Percentiles rank a stretch among this genome's conserved stretches.
Conservation (phyloP, 208 protist species). For the Leishmania amazonensis region DNA sequence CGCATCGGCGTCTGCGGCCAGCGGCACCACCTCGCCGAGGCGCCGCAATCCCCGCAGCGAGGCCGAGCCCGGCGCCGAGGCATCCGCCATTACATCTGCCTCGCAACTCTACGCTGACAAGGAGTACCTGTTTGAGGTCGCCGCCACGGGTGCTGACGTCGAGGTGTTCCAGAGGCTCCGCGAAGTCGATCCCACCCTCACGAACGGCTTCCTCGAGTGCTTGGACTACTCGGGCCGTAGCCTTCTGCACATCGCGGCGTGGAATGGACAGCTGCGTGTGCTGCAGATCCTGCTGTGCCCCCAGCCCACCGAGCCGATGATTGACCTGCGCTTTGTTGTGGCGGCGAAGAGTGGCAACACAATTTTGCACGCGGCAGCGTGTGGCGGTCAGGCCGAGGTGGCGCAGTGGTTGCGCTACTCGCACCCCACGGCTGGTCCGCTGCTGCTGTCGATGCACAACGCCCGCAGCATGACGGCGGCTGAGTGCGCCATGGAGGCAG, state of each 20-base stretch:
- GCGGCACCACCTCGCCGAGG: slow-evolving; percentile 7
- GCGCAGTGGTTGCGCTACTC: slow-evolving; percentile 73
- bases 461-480: slow-evolving; percentile 57
- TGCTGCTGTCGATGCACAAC: slow-evolving; percentile 55
- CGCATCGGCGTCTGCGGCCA: slow-evolving; percentile 1
- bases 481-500: slow-evolving; percentile 70
- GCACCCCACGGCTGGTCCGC: slow-evolving; percentile 39
- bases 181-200: slow-evolving; percentile 59
- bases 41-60: slow-evolving; percentile 15
- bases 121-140: slow-evolving; percentile 46
- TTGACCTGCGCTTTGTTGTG: slow-evolving; percentile 58
- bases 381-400: slow-evolving; percentile 52
- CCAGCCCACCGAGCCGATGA: slow-evolving; percentile 36
- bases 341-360: slow-evolving; percentile 67
- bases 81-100: slow-evolving; percentile 7
- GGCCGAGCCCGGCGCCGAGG: background rate
- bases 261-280: slow-evolving; percentile 71
- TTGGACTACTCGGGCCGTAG: slow-evolving; percentile 80
- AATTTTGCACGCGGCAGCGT: slow-evolving; percentile 75
- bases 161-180: slow-evolving; percentile 59
- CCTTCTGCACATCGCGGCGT: slow-evolving; percentile 79
- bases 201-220: slow-evolving; percentile 61
- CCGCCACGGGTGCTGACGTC: slow-evolving; percentile 40
- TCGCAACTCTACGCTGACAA: slow-evolving; percentile 40
- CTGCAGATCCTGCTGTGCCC: slow-evolving; percentile 65